phyloP scores from a whole-genome alignment of 1,284 basidiomycete species.

The Grifola frondosa region DNA sequence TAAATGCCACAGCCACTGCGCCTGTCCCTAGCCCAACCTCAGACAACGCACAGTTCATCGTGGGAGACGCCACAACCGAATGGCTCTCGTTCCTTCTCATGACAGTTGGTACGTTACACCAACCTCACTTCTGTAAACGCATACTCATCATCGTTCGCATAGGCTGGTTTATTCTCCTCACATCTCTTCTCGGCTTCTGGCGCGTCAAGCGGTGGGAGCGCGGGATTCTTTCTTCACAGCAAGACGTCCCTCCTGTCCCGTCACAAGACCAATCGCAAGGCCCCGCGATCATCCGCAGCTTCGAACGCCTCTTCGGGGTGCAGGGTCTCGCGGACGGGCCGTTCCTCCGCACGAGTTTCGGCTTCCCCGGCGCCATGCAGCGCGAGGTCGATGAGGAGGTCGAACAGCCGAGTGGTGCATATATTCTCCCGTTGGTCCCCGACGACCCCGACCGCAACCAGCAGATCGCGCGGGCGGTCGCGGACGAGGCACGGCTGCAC shows the following conservation, averaged over 20 bases:
- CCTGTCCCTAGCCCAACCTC: conserved; percentile 14
- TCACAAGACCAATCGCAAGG: conserved; percentile 23
- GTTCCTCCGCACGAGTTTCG: conserved; percentile 45
- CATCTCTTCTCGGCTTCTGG: conserved; percentile 88
- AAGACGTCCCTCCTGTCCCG: conserved; percentile 23
- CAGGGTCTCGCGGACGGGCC: conserved; percentile 43
- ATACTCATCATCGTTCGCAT: conserved; percentile 1
- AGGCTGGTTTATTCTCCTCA: conserved; percentile 92
- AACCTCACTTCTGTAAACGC: background rate
- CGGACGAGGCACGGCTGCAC: conserved; percentile 56
- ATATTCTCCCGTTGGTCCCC: conserved; percentile 45
- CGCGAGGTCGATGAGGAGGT: conserved; percentile 27
- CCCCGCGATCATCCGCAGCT: conserved; percentile 28
- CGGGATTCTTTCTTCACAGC: conserved; percentile 53
- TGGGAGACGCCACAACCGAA: conserved; percentile 63
- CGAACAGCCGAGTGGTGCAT: conserved; percentile 28
- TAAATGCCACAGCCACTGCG: conserved; percentile 29
- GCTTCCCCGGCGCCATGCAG: conserved; percentile 40
- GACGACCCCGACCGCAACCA: conserved; percentile 46
- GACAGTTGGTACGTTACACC: conserved; percentile 66
- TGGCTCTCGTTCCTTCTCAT: conserved; percentile 95
- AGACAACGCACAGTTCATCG: conserved; percentile 16
- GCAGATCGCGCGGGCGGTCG: conserved; percentile 47
- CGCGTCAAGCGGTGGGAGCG: conserved; percentile 87
- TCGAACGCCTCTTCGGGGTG: conserved; percentile 48